Percentiles rank a stretch among this genome's conserved stretches.
These are phyloP conservation scores for Mimosa pudica DNA, from an alignment of 306 rosid genomes.

Conservation along the genomic window DNA sequence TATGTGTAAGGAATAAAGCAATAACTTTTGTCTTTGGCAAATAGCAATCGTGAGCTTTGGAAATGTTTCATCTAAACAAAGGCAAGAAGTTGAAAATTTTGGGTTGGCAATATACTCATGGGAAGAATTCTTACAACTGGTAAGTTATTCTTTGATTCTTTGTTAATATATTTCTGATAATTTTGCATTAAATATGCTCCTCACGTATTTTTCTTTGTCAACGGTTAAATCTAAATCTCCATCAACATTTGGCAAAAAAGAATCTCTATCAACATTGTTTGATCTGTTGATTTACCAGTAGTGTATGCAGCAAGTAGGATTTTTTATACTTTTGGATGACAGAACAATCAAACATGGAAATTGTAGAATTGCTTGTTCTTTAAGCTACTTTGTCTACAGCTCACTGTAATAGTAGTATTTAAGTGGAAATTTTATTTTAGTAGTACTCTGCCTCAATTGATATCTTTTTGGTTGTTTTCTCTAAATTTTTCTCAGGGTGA, in stretches of 20 bases:
- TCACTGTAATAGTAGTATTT: neutral
- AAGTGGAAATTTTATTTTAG: neutral
- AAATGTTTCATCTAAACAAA: conserved; percentile 72
- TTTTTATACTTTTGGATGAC: neutral
- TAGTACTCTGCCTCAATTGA: conserved; percentile 7
- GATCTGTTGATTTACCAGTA: neutral
- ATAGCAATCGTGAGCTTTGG: conserved; percentile 93
- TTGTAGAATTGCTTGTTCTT: neutral
- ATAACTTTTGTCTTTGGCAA: neutral
- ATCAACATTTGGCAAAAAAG: neutral
- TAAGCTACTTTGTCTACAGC: neutral
- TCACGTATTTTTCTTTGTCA: neutral
- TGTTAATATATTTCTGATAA: neutral
- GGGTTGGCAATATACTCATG: conserved; percentile 74
- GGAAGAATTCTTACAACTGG: conserved; percentile 78
- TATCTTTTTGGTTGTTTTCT: conserved; percentile 17
- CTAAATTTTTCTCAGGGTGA: conserved; percentile 64
- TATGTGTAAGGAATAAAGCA: neutral
- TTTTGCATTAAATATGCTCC: conserved; percentile 17
- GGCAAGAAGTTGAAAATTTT: conserved; percentile 61
- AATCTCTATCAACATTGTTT: neutral
- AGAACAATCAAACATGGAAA: conserved; percentile 1
- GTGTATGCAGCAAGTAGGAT: neutral
- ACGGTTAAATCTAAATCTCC: neutral
- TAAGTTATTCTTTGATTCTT: conserved; percentile 46